phyloP scores from a whole-genome alignment of 2,329 filamentous ascomycete species.

The Calonectria pseudoreteaudii region DNA sequence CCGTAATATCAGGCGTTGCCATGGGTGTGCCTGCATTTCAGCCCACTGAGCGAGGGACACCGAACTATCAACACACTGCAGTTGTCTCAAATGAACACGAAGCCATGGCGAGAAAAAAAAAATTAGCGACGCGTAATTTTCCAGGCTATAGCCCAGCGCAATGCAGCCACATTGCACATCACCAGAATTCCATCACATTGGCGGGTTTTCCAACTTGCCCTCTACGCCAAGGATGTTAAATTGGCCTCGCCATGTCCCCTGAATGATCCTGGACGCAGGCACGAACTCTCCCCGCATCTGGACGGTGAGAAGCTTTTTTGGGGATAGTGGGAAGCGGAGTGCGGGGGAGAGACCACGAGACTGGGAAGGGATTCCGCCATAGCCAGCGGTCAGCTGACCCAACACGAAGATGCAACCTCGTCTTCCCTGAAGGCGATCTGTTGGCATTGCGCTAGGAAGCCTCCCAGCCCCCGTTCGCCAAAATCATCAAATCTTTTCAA shows the following conservation, averaged over 20 bases:
- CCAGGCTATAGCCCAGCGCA: background rate
- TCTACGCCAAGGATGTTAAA: background rate
- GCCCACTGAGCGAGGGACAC: background rate
- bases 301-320: background rate
- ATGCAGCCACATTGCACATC: background rate
- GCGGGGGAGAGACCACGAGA: constrained; percentile 20
- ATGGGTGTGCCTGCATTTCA: background rate
- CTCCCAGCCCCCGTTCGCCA: constrained; percentile 2
- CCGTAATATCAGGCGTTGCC: background rate
- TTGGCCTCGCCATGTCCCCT: constrained; percentile 24
- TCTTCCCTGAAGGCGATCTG: constrained; percentile 15
- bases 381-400: constrained; percentile 21
- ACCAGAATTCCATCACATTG: background rate
- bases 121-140: background rate
- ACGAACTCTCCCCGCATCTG: constrained; percentile 13
- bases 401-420: constrained; percentile 19
- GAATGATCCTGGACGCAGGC: constrained; percentile 6
- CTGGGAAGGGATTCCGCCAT: background rate
- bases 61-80: background rate
- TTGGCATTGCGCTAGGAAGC: constrained; percentile 15
- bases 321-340: constrained; percentile 19
- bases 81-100: background rate
- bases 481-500: background rate
- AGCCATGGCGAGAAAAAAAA: background rate
- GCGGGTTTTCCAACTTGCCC: background rate